Percentiles rank a stretch among this genome's conserved stretches.
Evolutionary conservation across 495 filamentous ascomycete genomes (phyloP).

Genomic region (Patellaria atrata): DNA sequence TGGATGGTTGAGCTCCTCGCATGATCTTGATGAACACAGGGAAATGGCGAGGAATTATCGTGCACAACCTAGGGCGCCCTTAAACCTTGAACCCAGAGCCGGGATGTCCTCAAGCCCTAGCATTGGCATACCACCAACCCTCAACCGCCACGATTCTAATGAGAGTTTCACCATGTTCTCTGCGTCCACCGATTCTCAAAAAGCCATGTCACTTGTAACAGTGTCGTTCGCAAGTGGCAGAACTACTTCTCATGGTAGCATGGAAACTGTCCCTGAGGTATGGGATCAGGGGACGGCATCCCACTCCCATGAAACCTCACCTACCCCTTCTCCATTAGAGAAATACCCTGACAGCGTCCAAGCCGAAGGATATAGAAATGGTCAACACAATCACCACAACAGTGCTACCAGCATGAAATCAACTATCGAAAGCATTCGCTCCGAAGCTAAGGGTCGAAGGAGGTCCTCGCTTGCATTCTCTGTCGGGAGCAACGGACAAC

Average conservation of each 20-base stretch:
- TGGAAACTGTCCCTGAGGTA: conserved; percentile 16
- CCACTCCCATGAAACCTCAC: background rate
- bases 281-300: conserved; percentile 5
- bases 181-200: conserved; percentile 44
- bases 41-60: conserved; percentile 22
- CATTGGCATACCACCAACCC: conserved; percentile 28
- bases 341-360: background rate
- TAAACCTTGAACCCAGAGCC: conserved; percentile 22
- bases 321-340: background rate
- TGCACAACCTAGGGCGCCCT: conserved; percentile 17
- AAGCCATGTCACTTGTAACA: conserved; percentile 28
- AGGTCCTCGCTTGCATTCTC: too few relatives aligned
- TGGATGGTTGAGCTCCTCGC: conserved; percentile 14
- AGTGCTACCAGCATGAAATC: too few relatives aligned
- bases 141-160: conserved; percentile 54
- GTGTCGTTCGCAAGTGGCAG: conserved; percentile 27
- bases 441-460: too few relatives aligned
- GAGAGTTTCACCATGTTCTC: conserved; percentile 78
- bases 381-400: too few relatives aligned
- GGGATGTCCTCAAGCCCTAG: conserved; percentile 9
- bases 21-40: conserved; percentile 18
- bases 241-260: conserved; percentile 28
- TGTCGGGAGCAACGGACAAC: too few relatives aligned
- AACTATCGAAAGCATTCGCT: too few relatives aligned
- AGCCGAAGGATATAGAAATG: too few relatives aligned